A percentile compares a stretch with the other conserved stretches of the same genome.
phyloP scores from a whole-genome alignment of 192 early-diverging fungal genomes.

The Phycomyces blakesleeanus region DNA sequence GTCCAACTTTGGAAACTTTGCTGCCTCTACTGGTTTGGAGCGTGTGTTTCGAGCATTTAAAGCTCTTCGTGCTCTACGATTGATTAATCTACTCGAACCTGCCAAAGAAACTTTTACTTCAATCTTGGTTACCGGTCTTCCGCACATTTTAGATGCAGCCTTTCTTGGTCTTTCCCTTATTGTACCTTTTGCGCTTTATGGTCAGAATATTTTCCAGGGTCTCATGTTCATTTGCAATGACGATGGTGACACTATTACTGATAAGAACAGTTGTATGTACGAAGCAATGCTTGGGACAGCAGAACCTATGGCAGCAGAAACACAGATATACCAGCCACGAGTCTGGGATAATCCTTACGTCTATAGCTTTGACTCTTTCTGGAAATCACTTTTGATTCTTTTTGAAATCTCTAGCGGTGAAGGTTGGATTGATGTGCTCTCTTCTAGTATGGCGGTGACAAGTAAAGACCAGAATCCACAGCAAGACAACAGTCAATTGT shows the following conservation, averaged over 20 bases:
- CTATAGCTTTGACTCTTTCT: conserved; percentile 59
- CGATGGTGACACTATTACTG: conserved; percentile 2
- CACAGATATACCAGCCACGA: conserved; percentile 41
- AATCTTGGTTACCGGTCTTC: conserved; percentile 52
- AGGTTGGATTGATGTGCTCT: conserved; percentile 55
- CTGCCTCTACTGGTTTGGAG: conserved; percentile 36
- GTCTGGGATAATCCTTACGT: conserved; percentile 54
- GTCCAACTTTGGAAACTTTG: conserved; percentile 37
- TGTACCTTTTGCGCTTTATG: conserved; percentile 52
- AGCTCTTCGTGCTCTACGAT: conserved; percentile 51
- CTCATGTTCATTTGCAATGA: conserved; percentile 55
- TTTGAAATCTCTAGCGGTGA: conserved; percentile 58
- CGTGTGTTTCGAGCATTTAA: conserved; percentile 55
- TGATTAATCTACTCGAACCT: conserved; percentile 49
- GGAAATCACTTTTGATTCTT: conserved; percentile 47
- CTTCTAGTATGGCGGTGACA: conserved; percentile 40
- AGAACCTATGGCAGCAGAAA: conserved; percentile 17
- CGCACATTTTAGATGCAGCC: conserved; percentile 53
- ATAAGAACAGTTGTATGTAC: conserved; percentile 30
- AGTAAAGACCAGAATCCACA: conserved; percentile 35
- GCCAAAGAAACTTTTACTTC: conserved; percentile 54
- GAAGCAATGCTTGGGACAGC: conserved; percentile 20
- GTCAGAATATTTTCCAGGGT: conserved; percentile 45
- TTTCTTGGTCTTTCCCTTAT: conserved; percentile 45
- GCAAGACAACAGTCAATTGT: conserved; percentile 41